Conservation (phyloP, 768 basidiomycete species). For the Suillus bovinus region DNA sequence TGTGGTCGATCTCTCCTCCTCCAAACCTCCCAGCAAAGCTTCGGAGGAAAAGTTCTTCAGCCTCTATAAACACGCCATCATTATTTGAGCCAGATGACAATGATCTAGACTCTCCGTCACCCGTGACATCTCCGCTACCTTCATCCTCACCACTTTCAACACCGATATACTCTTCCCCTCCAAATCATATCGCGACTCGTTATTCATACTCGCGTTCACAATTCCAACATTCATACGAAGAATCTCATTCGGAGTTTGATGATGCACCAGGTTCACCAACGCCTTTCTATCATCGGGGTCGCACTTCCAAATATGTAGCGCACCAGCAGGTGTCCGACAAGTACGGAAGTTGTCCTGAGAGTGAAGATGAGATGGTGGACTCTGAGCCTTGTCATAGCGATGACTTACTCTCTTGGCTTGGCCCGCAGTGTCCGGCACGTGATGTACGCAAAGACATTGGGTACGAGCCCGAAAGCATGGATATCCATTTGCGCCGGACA, state of each 20-base stretch:
- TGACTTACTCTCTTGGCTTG: neutral
- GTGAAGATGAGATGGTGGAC: neutral
- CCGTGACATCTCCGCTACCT: conserved; percentile 17
- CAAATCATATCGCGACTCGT: neutral
- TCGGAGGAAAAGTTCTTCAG: conserved; percentile 25
- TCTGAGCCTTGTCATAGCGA: neutral
- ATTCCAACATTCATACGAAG: neutral
- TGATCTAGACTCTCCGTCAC: conserved; percentile 9
- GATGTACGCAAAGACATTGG: conserved; percentile 21
- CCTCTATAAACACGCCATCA: conserved; percentile 13
- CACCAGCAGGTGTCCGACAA: neutral
- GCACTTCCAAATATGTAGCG: neutral
- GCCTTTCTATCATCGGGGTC: conserved; percentile 5
- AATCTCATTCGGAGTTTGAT: neutral
- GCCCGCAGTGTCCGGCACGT: neutral
- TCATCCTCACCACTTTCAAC: conserved; percentile 24
- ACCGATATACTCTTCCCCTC: conserved; percentile 12
- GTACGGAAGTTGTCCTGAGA: conserved; percentile 2
- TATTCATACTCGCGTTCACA: neutral
- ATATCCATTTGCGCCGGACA: conserved; percentile 43
- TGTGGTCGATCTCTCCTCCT: conserved; percentile 13
- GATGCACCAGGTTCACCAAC: conserved; percentile 6
- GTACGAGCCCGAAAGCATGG: conserved; percentile 33
- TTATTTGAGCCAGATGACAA: conserved; percentile 7
- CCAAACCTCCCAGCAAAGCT: conserved; percentile 20